Evolutionary conservation across 2,329 filamentous ascomycete species (phyloP).

Genomic region (Colletotrichum magnum): DNA sequence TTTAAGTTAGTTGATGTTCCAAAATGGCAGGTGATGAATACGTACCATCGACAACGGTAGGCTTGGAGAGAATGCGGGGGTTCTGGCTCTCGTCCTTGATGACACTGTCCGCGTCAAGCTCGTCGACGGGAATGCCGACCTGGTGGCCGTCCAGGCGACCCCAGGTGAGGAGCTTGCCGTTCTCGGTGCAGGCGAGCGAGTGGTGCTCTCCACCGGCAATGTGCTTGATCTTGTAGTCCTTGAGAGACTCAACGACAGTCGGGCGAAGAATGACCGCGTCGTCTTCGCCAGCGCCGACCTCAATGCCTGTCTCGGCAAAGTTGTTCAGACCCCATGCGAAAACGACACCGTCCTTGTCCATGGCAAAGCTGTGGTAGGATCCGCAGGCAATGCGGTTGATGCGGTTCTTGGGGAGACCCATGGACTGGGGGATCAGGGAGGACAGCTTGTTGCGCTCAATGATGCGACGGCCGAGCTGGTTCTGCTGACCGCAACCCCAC

Average conservation of each 20-base stretch:
- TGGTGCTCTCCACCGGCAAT: slow-evolving; percentile 82
- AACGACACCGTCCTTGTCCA: slow-evolving; percentile 78
- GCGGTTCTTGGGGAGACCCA: slow-evolving; percentile 72
- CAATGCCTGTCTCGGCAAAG: slow-evolving; percentile 81
- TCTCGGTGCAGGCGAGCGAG: slow-evolving; percentile 73
- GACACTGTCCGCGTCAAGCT: slow-evolving; percentile 70
- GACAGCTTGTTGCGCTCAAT: slow-evolving; percentile 74
- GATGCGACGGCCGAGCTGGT: slow-evolving; percentile 72
- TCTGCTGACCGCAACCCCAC: slow-evolving; percentile 81
- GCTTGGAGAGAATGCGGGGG: slow-evolving; percentile 80
- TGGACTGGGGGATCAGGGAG: slow-evolving; percentile 74
- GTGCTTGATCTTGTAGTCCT: slow-evolving; percentile 73
- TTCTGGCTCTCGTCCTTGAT: slow-evolving; percentile 75
- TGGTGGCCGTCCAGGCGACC: slow-evolving; percentile 70
- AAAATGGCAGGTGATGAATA: slow-evolving; percentile 17
- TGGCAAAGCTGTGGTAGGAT: slow-evolving; percentile 86
- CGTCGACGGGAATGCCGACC: slow-evolving; percentile 69
- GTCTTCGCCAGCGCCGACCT: slow-evolving; percentile 74
- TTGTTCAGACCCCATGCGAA: slow-evolving; percentile 91
- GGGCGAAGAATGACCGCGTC: slow-evolving; percentile 82
- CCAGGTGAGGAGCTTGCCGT: slow-evolving; percentile 72
- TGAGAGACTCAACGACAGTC: slow-evolving; percentile 75
- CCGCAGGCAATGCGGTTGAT: slow-evolving; percentile 77
- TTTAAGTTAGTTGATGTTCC: slow-evolving; percentile 15
- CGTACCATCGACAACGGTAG: slow-evolving; percentile 72